Evolutionary conservation across 1,284 basidiomycete species (phyloP), one percentile per base, ranked within the genome.

Genomic region (Neolentinus lepideus): DNA sequence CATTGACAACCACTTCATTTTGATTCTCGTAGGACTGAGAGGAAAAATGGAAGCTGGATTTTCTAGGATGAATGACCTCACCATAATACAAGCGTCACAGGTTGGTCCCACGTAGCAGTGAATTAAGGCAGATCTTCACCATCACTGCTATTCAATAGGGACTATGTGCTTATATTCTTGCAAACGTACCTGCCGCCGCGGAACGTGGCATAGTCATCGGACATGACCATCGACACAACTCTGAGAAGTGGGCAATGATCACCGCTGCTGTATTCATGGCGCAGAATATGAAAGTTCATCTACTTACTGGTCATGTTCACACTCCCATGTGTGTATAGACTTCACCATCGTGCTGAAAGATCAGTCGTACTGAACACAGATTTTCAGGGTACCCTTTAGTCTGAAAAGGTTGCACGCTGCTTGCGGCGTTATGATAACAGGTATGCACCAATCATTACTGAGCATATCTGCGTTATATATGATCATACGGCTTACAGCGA

Each of bases 341-440:
- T 48, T 2, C 12, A 2, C 55, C 22, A n/a, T 16, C 14, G 25
- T 16, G 16, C 51, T 16, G 24, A 0, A 11, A 31, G 22, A 8
- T 21, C n/a, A 2, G 16, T 36, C 16, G 24, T 54, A 54, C 43
- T 11, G 25, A n/a, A 2, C 19, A 33, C 35, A 26, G 38, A 26
- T 57, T 11, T 53, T 2, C 57, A 89, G 87, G 65, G 86, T 93
- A 6, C 92, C 92, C 0, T 93, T 92, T 66, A 79, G 80, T 31
- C 79, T 92, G 14, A 84, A 82, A 61, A 73, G 68, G 52, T 65
- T 91, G 38, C 71, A 73, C 19, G 89, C 91, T 6, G 85, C 85
- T 2, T 88, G 86, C 56, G 91, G 92, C 25, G 82, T 94, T 2
- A 94, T 94, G 92, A 88, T 94, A 54, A 94, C 92, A 59, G 87